A percentile compares a stretch with the other conserved stretches of the same genome.
Conservation (phyloP, 1,284 basidiomycete species). For the Trametes versicolor region DNA sequence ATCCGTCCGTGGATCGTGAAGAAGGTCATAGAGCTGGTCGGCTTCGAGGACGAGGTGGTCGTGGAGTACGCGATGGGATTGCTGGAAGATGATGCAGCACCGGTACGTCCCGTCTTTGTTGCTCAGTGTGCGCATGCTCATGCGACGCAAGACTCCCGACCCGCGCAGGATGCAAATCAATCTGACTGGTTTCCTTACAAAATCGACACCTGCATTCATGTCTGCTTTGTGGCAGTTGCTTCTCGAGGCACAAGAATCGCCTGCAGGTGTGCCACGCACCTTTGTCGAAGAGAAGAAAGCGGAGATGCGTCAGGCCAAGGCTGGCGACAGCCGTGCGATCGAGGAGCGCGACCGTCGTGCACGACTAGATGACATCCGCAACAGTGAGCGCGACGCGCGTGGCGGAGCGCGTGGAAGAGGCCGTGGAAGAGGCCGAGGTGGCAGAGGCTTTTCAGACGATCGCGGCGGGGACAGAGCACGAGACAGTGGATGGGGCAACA, state of each 20-base stretch:
- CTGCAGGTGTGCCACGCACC: slow-evolving; percentile 91
- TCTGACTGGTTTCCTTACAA: slow-evolving; percentile 90
- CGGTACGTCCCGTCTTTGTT: slow-evolving; percentile 59
- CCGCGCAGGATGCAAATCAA: slow-evolving; percentile 96
- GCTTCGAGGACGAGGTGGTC: slow-evolving; percentile 97
- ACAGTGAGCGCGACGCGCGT: slow-evolving; percentile 60
- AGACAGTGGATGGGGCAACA: slow-evolving; percentile 44
- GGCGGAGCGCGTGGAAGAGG: slow-evolving; percentile 55
- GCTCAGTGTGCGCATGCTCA: slow-evolving; percentile 7
- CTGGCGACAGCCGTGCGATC: slow-evolving; percentile 74
- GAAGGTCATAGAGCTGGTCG: slow-evolving; percentile 89
- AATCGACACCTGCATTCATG: slow-evolving; percentile 89
- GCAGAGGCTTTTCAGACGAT: slow-evolving; percentile 41
- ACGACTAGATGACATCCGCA: slow-evolving; percentile 74
- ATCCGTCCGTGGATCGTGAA: slow-evolving; percentile 95
- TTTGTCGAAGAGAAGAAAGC: slow-evolving; percentile 97
- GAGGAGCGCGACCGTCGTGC: slow-evolving; percentile 76
- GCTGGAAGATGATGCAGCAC: slow-evolving; percentile 85
- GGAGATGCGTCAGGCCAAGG: slow-evolving; percentile 85
- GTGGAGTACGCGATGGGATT: slow-evolving; percentile 96
- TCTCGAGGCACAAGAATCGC: slow-evolving; percentile 89
- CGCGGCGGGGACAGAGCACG: slow-evolving; percentile 37
- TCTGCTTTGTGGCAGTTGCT: slow-evolving; percentile 88
- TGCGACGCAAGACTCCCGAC: slow-evolving; percentile 77
- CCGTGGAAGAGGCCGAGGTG: slow-evolving; percentile 46